A percentile compares a stretch with the other conserved stretches of the same genome.
Evolutionary conservation across 192 early-diverging fungal genomes (phyloP).

Genomic region (Coemansia reversa): DNA sequence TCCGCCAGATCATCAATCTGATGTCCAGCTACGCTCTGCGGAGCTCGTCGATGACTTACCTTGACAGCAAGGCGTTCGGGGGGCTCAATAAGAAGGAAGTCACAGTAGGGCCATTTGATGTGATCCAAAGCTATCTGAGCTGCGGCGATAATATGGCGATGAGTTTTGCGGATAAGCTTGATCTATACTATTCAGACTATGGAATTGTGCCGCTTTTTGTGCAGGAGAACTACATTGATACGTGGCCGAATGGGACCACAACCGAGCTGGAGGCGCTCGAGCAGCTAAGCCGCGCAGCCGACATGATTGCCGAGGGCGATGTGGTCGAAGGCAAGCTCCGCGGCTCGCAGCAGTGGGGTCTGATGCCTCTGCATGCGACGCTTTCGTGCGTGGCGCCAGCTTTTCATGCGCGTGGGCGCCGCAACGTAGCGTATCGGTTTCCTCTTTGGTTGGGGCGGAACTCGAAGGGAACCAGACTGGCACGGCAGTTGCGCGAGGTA

Average conservation of each 20-base stretch:
- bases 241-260: constrained; percentile 56
- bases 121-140: constrained; percentile 65
- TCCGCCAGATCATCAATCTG: constrained; percentile 95
- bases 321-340: constrained; percentile 73
- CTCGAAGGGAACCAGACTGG: constrained; percentile 73
- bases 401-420: constrained; percentile 73
- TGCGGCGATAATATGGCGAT: constrained; percentile 48
- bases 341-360: constrained; percentile 84
- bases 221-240: constrained; percentile 90
- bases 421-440: constrained; percentile 43
- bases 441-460: constrained; percentile 87
- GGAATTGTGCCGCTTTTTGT: constrained; percentile 87
- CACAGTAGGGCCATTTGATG: constrained; percentile 71
- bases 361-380: constrained; percentile 85
- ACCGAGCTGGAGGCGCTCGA: constrained; percentile 55
- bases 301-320: constrained; percentile 81
- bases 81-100: constrained; percentile 61
- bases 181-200: constrained; percentile 91
- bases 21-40: constrained; percentile 86
- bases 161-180: constrained; percentile 72
- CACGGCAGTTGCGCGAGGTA: constrained; percentile 75
- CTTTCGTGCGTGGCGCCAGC: constrained; percentile 84
- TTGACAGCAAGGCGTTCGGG: constrained; percentile 67
- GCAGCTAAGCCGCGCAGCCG: constrained; percentile 76
- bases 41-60: constrained; percentile 67